Base-by-base conservation (phyloP, 495 filamentous ascomycete genomes). In the Xylaria castorea region DNA sequence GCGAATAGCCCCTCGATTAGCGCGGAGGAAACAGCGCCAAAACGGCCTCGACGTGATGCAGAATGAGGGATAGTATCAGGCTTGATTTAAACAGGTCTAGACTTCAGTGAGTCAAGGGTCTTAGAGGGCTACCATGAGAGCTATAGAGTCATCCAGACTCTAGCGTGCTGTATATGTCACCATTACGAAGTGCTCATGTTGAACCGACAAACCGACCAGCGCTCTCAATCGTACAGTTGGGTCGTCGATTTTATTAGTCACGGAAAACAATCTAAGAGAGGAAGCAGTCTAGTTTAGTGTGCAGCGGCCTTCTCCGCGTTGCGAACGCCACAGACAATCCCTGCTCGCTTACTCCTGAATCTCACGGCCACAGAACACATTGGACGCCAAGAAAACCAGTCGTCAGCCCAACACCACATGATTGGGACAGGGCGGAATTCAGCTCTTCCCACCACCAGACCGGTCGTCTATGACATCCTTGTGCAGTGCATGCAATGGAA, bases 311-410 rank as follows among this genome's bases (percentile, higher is more conserved):
- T 57, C 66, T 68, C 66, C 66, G 66, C 66, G 61, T 44, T 68
- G 34, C 34, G 22, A 42, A 68, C 66, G 66, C 66, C 66, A 67
- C 64, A 67, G 48, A 51, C 2, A 40, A 67, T 22, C 66, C 66
- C 66, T 68, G 66, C 66, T 25, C 66, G 66, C 66, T 68, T 68
- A 68, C 66, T 68, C 66, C 66, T 68, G 66, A 68, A 44, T 68
- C 66, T 42, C 44, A 68, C 34, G 48, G 66, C 48, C 32, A 57
- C 48, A 55, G 42, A 57, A 27, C 48, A 27, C 42, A 55, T 44
- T 57, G 66, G 48, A 20, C 50, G 66, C 66, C 50, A 55, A 68
- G 66, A 38, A 32, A 14, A 1, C 25, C 48, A 44, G 18, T 44
- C 32, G 66, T 42, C 66, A 57, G 50, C 50, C 27, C 50, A 55